Base-by-base conservation (phyloP, 768 basidiomycete genomes). In the Boletus rubescentipes region DNA sequence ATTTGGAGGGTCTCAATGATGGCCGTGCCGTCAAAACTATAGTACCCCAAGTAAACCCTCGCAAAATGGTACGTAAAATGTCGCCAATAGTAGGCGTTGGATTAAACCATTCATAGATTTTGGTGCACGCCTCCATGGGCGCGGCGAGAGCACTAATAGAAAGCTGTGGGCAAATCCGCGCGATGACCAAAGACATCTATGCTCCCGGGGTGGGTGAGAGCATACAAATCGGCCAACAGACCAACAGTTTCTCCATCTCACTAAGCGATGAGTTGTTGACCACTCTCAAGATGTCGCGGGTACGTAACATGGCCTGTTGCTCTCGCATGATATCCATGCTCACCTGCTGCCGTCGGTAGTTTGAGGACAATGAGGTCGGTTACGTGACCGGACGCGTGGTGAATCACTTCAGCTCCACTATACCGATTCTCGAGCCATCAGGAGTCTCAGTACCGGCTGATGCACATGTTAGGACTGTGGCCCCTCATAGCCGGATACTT, bases 21-120 rank as follows among this genome's bases (percentile, higher is more conserved):
- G 96, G 96, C 2, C 90, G 96, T 55, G 94, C 97, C 1, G 87
- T 97, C 55, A 98, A 98, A 71, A 94, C 91, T 0, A 97, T 99
- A 58, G 87, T 98, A 5, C 92, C 96, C 4, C 92, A 97, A 75
- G 85, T 99, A 56, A 94, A 96, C 64, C 97, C 97, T 30, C 81
- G 97, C 18, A 95, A 94, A 77, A 86, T 98, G 84, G 96, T 94
- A 51, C 41, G 77, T 54, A 38, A 51, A 53, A 29, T 26, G 1
- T 21, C 5, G 23, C 26, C 16, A 18, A n/a, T 14, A 8, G 31
- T 5, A 35, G 12, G 26, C 30, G 20, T 48, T 53, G 29, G 46
- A 26, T 30, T 32, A 11, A 29, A 38, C 34, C 29, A 6, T 47
- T 15, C 4, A 16, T 60, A 98, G 95, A 93, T 98, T 55, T 78